A percentile compares a stretch with the other conserved stretches of the same genome.
Evolutionary conservation across 108 stramenopile species (phyloP).

Genomic region (Fistulifera pelliculosa): DNA sequence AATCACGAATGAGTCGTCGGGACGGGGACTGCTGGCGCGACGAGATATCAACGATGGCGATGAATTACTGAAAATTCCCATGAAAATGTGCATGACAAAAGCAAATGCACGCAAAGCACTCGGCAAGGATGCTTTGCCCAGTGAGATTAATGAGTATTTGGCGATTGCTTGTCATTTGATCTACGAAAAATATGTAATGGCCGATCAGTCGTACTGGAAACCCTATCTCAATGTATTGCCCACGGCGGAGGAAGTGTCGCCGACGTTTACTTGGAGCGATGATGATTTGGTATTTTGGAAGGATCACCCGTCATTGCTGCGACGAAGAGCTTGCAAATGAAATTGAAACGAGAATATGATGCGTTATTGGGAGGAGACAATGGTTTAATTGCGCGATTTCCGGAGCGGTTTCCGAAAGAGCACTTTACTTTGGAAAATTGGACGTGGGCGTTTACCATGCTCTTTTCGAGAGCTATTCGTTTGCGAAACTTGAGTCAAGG

Average conservation of each 20-base stretch:
- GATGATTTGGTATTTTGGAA: constrained; percentile 81
- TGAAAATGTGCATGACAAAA: constrained; percentile 85
- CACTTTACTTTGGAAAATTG: constrained; percentile 83
- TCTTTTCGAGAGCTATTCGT: constrained; percentile 85
- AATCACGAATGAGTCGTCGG: constrained; percentile 86
- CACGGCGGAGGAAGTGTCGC: constrained; percentile 79
- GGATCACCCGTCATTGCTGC: constrained; percentile 88
- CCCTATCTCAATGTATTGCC: constrained; percentile 90
- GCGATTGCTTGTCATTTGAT: constrained; percentile 93
- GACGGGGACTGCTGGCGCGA: constrained; percentile 83
- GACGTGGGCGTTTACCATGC: constrained; percentile 93
- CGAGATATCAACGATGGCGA: constrained; percentile 87
- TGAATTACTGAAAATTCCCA: constrained; percentile 75
- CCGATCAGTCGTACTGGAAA: constrained; percentile 57
- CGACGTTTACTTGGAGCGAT: constrained; percentile 91
- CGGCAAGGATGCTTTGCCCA: constrained; percentile 58
- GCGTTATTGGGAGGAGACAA: constrained; percentile 61
- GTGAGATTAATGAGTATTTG: constrained; percentile 88
- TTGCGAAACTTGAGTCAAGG: constrained; percentile 64
- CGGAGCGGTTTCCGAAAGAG: constrained; percentile 70
- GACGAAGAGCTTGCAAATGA: constrained; percentile 76
- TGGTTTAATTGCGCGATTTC: constrained; percentile 49
- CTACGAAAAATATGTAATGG: constrained; percentile 67
- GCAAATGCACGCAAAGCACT: constrained; percentile 64
- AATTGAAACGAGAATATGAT: constrained; percentile 81